These are phyloP conservation scores for Cudoniella acicularis DNA, from an alignment of 495 filamentous ascomycete genomes.

Conservation along the genomic window DNA sequence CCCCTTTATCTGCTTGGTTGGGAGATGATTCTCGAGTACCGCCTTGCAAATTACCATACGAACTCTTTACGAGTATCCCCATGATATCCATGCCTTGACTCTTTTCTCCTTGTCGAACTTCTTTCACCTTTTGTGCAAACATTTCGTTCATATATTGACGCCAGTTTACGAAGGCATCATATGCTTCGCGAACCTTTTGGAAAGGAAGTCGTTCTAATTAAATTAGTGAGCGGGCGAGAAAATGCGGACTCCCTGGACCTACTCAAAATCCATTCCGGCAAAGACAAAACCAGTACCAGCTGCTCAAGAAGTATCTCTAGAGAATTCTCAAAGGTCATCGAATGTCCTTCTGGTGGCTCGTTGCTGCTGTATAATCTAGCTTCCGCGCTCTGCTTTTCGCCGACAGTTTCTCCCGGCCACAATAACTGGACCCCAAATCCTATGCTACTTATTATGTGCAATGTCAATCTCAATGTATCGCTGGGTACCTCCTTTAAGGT, in stretches of 20 bases:
- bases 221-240: no score
- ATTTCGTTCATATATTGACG: constrained; percentile 63
- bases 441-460: constrained; percentile 66
- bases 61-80: constrained; percentile 49
- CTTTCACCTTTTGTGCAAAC: constrained; percentile 45
- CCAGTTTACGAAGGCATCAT: constrained; percentile 55
- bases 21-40: neutral
- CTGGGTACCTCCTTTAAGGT: constrained; percentile 48
- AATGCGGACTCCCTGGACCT: no score
- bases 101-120: constrained; percentile 12
- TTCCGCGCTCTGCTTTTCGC: constrained; percentile 31
- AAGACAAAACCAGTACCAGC: constrained; percentile 49
- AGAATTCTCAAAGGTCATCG: constrained; percentile 47
- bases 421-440: constrained; percentile 58
- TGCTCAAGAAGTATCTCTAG: constrained; percentile 22
- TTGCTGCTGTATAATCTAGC: constrained; percentile 30
- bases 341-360: constrained; percentile 48
- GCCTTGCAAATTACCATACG: constrained; percentile 32
- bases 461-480: constrained; percentile 59
- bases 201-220: constrained; percentile 44
- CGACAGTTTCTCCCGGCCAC: constrained; percentile 41
- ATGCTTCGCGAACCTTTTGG: constrained; percentile 40
- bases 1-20: neutral
- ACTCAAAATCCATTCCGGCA: constrained; percentile 45
- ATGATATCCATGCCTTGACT: constrained; percentile 61